Percentiles rank a stretch among this genome's conserved stretches.
Evolutionary conservation across 345 rosid genomes (phyloP).

Genomic region (Brassica nigra): DNA sequence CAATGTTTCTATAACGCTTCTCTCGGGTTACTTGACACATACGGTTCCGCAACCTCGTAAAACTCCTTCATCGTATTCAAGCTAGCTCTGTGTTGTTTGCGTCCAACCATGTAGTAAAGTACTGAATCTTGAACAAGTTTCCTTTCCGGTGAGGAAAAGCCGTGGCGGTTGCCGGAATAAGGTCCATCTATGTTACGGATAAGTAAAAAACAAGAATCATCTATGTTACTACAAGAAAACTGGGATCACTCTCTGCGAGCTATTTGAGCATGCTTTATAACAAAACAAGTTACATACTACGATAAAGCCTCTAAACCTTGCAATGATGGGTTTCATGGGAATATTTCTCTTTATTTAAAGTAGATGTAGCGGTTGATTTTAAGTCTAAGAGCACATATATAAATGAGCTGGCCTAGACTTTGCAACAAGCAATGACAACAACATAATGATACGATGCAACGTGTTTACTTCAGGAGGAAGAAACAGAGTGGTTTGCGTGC

Average conservation of each 20-base stretch:
- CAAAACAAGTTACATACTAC: no score
- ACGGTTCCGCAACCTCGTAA: conserved; percentile 45
- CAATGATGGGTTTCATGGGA: conserved; percentile 19
- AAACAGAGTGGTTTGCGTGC: no score
- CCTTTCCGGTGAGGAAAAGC: conserved; percentile 69
- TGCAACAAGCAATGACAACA: conserved; percentile 21
- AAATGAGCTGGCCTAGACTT: conserved; percentile 11
- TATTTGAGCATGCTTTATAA: no score
- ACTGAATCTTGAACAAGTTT: conserved; percentile 54
- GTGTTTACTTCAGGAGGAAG: no score
- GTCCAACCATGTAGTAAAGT: conserved; percentile 42
- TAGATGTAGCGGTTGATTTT: not conserved
- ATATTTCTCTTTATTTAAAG: not conserved
- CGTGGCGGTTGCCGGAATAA: conserved; percentile 43
- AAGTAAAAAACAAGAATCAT: not conserved
- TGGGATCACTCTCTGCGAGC: not conserved
- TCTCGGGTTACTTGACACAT: no score
- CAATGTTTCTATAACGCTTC: conserved; percentile 45
- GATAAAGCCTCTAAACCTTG: not conserved
- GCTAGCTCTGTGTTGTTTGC: conserved; percentile 19
- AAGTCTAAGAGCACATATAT: conserved; percentile 13
- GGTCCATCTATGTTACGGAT: conserved; percentile 44
- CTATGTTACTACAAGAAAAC: not conserved
- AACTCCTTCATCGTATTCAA: conserved; percentile 41
- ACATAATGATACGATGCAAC: no score